A percentile compares a stretch with the other conserved stretches of the same genome.
phyloP scores from a whole-genome alignment of 139 green algal genomes.

The Ettlia oleoabundans region DNA sequence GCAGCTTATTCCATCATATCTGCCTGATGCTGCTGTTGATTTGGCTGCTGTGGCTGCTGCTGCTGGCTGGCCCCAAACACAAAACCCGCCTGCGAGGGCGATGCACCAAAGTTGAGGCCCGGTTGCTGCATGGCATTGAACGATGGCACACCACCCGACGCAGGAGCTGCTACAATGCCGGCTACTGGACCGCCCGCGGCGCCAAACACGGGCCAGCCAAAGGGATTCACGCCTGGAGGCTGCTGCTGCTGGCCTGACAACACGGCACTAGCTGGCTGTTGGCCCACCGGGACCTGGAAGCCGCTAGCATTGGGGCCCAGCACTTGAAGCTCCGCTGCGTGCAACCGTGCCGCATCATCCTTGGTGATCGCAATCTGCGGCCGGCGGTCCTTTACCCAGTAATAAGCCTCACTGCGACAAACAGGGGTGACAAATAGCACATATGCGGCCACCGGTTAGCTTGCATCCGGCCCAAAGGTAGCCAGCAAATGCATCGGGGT shows the following conservation, averaged over 20 bases:
- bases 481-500: not conserved
- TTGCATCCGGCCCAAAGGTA: not conserved
- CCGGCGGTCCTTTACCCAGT: slow-evolving; percentile 82
- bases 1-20: slow-evolving; percentile 20
- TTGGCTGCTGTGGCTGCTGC: slow-evolving; percentile 11
- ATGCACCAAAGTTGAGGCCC: not conserved
- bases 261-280: not conserved
- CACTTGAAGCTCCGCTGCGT: slow-evolving; percentile 62
- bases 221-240: not conserved
- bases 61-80: slow-evolving; percentile 11
- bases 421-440: too few relatives aligned
- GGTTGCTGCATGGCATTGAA: not conserved
- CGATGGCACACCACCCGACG: not conserved
- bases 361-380: slow-evolving; percentile 10
- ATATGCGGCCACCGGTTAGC: too few relatives aligned
- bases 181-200: not conserved
- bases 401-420: slow-evolving; percentile 68
- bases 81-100: not conserved
- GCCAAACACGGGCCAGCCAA: slow-evolving; percentile 9
- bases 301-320: slow-evolving; percentile 57
- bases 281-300: slow-evolving; percentile 26
- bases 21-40: not conserved
- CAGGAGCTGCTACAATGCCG: not conserved
- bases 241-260: not conserved
- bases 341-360: slow-evolving; percentile 67